phyloP scores from a whole-genome alignment of 108 stramenopile species.

The Cyclotella choctawhatcheeana region DNA sequence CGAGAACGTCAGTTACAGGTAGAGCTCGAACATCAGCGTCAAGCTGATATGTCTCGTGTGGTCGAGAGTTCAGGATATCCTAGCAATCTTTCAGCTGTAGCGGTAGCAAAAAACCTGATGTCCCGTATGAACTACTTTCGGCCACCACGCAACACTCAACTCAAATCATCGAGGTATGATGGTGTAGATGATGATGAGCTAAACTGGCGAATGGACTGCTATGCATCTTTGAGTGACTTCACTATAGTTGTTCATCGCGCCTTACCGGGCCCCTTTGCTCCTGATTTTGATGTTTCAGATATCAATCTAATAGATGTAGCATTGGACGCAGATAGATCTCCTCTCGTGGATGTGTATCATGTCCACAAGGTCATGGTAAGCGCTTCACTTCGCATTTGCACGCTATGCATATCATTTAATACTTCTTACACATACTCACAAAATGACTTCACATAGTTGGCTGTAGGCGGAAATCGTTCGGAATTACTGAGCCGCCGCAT shows the following conservation, averaged over 20 bases:
- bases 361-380: constrained; percentile 58
- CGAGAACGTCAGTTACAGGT: constrained; percentile 23
- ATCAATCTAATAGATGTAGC: constrained; percentile 31
- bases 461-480: constrained; percentile 42
- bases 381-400: too few relatives aligned
- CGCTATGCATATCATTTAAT: too few relatives aligned
- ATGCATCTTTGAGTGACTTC: constrained; percentile 42
- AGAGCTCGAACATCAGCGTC: constrained; percentile 12
- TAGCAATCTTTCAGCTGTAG: constrained; percentile 7
- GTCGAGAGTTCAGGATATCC: neutral
- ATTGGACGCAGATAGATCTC: constrained; percentile 22
- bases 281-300: constrained; percentile 43
- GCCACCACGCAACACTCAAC: constrained; percentile 3
- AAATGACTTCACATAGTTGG: too few relatives aligned
- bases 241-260: constrained; percentile 51
- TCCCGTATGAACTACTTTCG: constrained; percentile 6
- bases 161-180: constrained; percentile 30
- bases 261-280: constrained; percentile 37
- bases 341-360: constrained; percentile 36
- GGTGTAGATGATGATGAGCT: constrained; percentile 49
- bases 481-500: constrained; percentile 47
- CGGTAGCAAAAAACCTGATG: constrained; percentile 2
- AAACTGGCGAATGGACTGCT: constrained; percentile 54
- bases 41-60: constrained; percentile 5
- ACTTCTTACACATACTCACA: too few relatives aligned